Percentiles rank a stretch among this genome's conserved stretches.
Evolutionary conservation across 257 asterid genomes (phyloP).

Genomic region (Pogostemon cablin): DNA sequence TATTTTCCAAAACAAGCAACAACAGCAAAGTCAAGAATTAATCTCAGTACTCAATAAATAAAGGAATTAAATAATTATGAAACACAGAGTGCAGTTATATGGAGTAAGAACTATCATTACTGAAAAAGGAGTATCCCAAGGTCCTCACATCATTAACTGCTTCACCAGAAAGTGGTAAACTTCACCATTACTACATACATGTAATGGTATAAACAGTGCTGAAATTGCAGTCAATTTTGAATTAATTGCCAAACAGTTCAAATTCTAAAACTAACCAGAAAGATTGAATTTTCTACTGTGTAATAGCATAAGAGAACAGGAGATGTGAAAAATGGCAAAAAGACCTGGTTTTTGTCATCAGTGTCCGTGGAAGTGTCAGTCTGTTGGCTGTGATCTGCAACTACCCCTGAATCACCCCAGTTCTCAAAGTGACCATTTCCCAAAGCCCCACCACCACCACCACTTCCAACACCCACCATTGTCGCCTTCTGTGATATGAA

Average conservation of each 20-base stretch:
- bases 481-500: conserved; percentile 47
- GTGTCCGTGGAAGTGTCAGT: conserved; percentile 59
- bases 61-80: background rate
- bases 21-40: background rate
- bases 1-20: conserved; percentile 2
- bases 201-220: conserved; percentile 10
- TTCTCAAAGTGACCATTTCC: conserved; percentile 60
- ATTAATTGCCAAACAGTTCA: conserved; percentile 6
- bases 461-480: conserved; percentile 42
- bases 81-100: background rate
- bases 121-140: conserved; percentile 2
- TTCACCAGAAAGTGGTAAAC: background rate
- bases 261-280: conserved; percentile 17
- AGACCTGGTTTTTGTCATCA: conserved; percentile 51
- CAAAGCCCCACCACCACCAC: conserved; percentile 45
- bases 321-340: conserved; percentile 3
- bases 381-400: conserved; percentile 53
- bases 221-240: background rate
- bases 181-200: background rate
- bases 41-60: background rate
- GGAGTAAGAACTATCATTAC: background rate
- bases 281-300: background rate
- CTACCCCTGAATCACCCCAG: conserved; percentile 47
- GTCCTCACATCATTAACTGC: background rate
- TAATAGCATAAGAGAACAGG: conserved; percentile 1